Base-by-base conservation (phyloP, 2,329 filamentous ascomycete species). In the Albophoma yamanashiensis region DNA sequence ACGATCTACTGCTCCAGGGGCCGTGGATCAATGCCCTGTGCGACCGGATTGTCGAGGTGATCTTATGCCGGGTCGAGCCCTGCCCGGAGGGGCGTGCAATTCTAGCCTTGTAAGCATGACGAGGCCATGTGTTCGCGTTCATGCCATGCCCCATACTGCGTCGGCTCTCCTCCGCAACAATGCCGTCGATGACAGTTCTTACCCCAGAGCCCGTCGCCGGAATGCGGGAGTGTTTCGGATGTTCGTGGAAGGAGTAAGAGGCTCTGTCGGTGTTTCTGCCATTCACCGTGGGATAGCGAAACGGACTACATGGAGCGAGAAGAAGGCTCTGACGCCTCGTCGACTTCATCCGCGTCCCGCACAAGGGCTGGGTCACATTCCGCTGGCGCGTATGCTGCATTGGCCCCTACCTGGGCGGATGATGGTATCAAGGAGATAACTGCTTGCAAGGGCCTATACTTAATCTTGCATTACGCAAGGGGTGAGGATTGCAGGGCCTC, bases 31-130 rank as follows among this genome's bases (percentile, higher is more conserved):
- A 64, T 62, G 62, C 61, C 64, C 63, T 73, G 73, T 75, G 75
- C 73, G 75, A 78, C 76, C 76, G 76, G 76, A 76, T 74, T 73
- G 71, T 71, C 71, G 67, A 75, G 73, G 67, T 75, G 71, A 74
- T 77, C 72, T 65, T 78, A 65, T 66, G 64, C 64, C 64, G 64
- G 59, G 47, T 57, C 59, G 60, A 40, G 56, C 60, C 60, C 57
- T 60, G 25, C 34, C 25, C 39, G 9, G 42, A n/a, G 50, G 50
- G 58, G 58, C 36, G 47, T 56, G 38, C 34, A 27, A 53, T 52
- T 20, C 17, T 22, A 42, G 39, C 38, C 55, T 31, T 42, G 55
- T 45, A 34, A 52, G 56, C 56, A 52, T 52, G 31, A 52, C 34
- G 56, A 31, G 27, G 56, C 39, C 31, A 34, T 52, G 27, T 17